phyloP scores from a whole-genome alignment of 495 filamentous ascomycete genomes.

The Lophiostoma macrostomum region DNA sequence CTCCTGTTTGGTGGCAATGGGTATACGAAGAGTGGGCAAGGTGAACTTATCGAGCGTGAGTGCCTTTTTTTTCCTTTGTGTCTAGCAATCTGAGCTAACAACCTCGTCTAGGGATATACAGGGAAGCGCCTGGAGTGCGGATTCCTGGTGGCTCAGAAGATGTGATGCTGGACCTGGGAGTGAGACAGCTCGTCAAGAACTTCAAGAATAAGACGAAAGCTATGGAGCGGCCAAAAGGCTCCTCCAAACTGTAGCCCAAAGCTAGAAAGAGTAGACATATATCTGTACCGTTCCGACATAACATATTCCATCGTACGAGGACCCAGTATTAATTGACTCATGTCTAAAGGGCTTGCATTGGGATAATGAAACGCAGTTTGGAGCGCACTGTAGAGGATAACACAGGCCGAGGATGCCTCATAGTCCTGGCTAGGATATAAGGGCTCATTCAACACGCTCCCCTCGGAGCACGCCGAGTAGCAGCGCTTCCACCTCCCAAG shows the following conservation, averaged over 20 bases:
- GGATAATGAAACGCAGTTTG: no score
- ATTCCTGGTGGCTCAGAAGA: conserved; percentile 74
- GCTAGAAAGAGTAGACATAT: no score
- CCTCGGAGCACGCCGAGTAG: no score
- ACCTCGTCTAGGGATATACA: conserved; percentile 53
- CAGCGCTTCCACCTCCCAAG: no score
- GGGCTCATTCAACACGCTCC: no score
- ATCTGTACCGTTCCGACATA: no score
- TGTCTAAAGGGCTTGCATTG: no score
- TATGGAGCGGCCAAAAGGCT: conserved; percentile 46
- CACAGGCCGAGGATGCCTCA: no score
- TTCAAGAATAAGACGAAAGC: conserved; percentile 62
- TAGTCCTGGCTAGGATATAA: no score
- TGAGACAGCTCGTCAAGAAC: conserved; percentile 70
- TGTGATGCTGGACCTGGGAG: conserved; percentile 67
- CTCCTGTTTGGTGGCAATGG: conserved; percentile 73
- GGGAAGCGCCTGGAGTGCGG: conserved; percentile 60
- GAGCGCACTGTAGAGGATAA: no score
- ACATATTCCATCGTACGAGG: no score
- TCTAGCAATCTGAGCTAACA: conserved; percentile 6
- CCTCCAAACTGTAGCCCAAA: conserved; percentile 40
- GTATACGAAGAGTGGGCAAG: conserved; percentile 64
- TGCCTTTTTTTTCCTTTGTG: conserved; percentile 1
- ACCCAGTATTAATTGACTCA: no score
- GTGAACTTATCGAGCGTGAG: conserved; percentile 66